These are phyloP conservation scores for Dendrobium officinale DNA, from an alignment of 106 monocot genomes.

Conservation along the genomic window DNA sequence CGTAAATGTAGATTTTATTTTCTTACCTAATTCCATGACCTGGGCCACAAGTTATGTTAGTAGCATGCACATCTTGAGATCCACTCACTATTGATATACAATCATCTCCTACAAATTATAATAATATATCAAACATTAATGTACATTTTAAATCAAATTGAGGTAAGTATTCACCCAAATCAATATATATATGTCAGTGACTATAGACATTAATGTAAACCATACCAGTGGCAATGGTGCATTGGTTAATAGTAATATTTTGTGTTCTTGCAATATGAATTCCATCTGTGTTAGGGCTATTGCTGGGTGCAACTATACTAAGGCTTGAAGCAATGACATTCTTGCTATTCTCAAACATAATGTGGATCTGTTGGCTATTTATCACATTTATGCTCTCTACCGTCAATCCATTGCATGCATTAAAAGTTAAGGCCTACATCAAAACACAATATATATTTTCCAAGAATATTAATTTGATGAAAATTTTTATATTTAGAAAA, in stretches of 20 bases:
- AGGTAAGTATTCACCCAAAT: too few species aligned
- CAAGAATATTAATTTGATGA: too few species aligned
- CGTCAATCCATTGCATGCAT: slow-evolving; percentile 33
- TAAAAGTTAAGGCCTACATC: slow-evolving; percentile 23
- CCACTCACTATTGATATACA: slow-evolving; percentile 68
- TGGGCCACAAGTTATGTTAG: slow-evolving; percentile 51
- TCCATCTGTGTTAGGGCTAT: slow-evolving; percentile 83
- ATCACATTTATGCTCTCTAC: slow-evolving; percentile 40
- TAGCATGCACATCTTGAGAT: slow-evolving; percentile 27
- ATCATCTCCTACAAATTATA: slow-evolving; percentile 58
- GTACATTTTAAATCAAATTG: too few species aligned
- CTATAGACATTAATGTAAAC: not conserved
- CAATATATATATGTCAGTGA: not conserved
- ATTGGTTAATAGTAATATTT: slow-evolving; percentile 36
- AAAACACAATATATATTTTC: too few species aligned
- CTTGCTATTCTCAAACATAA: slow-evolving; percentile 32
- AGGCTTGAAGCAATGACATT: slow-evolving; percentile 32
- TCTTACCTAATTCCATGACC: slow-evolving; percentile 87
- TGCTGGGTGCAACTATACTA: slow-evolving; percentile 30
- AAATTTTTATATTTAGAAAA: too few species aligned
- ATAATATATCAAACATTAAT: too few species aligned
- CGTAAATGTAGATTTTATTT: not conserved
- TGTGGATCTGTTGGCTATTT: slow-evolving; percentile 78
- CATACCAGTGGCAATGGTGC: slow-evolving; percentile 55
- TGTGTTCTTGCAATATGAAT: slow-evolving; percentile 59